Evolutionary conservation across 106 monocot species (phyloP).

Genomic region (Dendrobium nobile): DNA sequence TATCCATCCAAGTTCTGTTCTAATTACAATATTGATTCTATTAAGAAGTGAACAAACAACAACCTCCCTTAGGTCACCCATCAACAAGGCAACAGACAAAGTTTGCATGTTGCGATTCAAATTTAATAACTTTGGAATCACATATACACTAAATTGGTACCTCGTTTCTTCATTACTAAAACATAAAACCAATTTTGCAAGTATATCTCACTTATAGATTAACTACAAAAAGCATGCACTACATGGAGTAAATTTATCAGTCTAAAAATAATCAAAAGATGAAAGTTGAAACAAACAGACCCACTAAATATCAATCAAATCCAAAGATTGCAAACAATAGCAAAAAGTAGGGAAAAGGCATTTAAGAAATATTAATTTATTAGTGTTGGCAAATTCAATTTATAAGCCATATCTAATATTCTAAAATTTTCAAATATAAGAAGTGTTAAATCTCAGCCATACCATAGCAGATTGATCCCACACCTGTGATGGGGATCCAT

Average conservation of each 20-base stretch:
- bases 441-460: background rate
- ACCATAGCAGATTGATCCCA: too few species aligned
- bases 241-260: background rate
- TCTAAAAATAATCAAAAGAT: background rate
- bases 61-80: background rate
- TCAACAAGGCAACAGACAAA: background rate
- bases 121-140: background rate
- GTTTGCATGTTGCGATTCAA: background rate
- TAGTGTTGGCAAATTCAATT: background rate
- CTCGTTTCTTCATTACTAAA: background rate
- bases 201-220: background rate
- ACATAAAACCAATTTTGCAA: background rate
- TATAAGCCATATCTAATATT: background rate
- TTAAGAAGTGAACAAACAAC: background rate
- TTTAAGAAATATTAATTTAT: too few species aligned
- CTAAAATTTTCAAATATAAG: background rate
- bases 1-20: background rate
- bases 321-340: background rate
- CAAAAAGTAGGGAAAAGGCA: too few species aligned
- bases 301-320: background rate
- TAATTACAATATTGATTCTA: background rate
- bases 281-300: background rate
- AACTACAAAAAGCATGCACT: background rate
- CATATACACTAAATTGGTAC: background rate
- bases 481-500: too few species aligned